A percentile compares a stretch with the other conserved stretches of the same genome.
These are phyloP conservation scores for Zygotorulaspora chibaensis DNA, from an alignment of 805 yeast genomes.

Conservation along the genomic window DNA sequence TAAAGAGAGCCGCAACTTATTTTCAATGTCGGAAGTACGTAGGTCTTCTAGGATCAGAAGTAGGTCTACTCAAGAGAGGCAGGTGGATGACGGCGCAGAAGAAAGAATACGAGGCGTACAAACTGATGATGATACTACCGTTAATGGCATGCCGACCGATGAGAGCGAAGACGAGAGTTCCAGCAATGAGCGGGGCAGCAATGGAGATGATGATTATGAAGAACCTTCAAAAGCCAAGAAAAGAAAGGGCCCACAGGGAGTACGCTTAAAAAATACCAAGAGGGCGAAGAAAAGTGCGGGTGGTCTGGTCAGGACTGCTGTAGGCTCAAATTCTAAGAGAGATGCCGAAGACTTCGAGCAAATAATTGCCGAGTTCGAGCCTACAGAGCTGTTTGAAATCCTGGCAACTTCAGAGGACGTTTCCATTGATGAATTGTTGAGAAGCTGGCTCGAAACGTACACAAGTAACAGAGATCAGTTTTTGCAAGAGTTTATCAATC, in stretches of 20 bases:
- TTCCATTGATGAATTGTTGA: conserved; percentile 48
- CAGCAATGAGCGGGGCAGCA: conserved; percentile 17
- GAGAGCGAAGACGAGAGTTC: conserved; percentile 10
- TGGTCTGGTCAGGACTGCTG: conserved; percentile 8
- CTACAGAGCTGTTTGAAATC: conserved; percentile 48
- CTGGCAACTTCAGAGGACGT: conserved; percentile 45
- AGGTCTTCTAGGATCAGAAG: conserved; percentile 31
- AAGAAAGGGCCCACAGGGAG: conserved; percentile 5
- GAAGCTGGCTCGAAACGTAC: conserved; percentile 57
- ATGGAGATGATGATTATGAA: conserved; percentile 28
- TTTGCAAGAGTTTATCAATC: conserved; percentile 60
- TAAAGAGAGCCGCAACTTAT: neutral
- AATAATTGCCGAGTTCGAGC: conserved; percentile 42
- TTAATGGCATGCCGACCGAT: conserved; percentile 14
- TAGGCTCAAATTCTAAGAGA: conserved; percentile 19
- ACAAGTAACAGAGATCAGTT: conserved; percentile 43
- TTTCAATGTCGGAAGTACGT: conserved; percentile 35
- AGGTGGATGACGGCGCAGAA: conserved; percentile 9
- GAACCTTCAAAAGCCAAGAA: conserved; percentile 21
- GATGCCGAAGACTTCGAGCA: conserved; percentile 35
- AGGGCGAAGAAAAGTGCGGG: conserved; percentile 1
- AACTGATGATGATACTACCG: conserved; percentile 13
- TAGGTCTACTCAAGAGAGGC: conserved; percentile 12
- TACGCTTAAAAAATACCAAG: conserved; percentile 4
- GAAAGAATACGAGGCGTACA: conserved; percentile 12